phyloP scores from a whole-genome alignment of 2,329 filamentous ascomycete genomes.

The Talaromyces islandicus region DNA sequence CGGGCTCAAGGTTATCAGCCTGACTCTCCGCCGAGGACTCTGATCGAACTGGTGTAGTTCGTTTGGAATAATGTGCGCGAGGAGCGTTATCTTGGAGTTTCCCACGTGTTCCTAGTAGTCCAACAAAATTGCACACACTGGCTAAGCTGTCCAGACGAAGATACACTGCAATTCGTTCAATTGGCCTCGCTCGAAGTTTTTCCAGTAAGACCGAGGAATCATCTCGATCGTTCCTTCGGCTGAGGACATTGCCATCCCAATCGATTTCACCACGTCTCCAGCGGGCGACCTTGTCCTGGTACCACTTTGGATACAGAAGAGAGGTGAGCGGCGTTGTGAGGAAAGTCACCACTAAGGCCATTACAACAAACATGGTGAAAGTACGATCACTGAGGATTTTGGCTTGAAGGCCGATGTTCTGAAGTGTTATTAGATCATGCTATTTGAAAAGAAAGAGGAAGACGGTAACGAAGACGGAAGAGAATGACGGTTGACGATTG shows the following conservation, averaged over 20 bases:
- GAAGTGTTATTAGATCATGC: not conserved
- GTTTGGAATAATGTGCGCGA: constrained; percentile 29
- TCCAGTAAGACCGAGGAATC: constrained; percentile 43
- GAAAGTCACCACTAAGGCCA: constrained; percentile 84
- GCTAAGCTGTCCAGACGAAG: constrained; percentile 80
- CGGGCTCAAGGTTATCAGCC: constrained; percentile 11
- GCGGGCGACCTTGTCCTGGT: constrained; percentile 64
- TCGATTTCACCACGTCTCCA: constrained; percentile 86
- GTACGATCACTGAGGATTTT: constrained; percentile 73
- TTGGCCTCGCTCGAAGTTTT: constrained; percentile 45
- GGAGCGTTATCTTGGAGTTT: constrained; percentile 24
- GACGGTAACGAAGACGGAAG: not conserved
- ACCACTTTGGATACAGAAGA: constrained; percentile 69
- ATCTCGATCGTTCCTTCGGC: constrained; percentile 17
- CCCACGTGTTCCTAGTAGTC: constrained; percentile 61
- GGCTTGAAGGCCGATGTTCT: constrained; percentile 78
- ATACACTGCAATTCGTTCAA: constrained; percentile 69
- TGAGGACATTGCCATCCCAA: constrained; percentile 63
- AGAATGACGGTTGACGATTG: not conserved
- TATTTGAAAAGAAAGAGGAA: not conserved
- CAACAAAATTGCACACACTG: constrained; percentile 74
- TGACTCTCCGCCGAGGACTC: constrained; percentile 18
- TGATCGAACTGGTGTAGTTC: not conserved
- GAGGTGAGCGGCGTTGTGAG: constrained; percentile 71
- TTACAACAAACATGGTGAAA: constrained; percentile 92